Evolutionary conservation across 1,284 basidiomycete genomes (phyloP), one percentile per base, ranked within the genome.

Genomic region (Chiua sp.): DNA sequence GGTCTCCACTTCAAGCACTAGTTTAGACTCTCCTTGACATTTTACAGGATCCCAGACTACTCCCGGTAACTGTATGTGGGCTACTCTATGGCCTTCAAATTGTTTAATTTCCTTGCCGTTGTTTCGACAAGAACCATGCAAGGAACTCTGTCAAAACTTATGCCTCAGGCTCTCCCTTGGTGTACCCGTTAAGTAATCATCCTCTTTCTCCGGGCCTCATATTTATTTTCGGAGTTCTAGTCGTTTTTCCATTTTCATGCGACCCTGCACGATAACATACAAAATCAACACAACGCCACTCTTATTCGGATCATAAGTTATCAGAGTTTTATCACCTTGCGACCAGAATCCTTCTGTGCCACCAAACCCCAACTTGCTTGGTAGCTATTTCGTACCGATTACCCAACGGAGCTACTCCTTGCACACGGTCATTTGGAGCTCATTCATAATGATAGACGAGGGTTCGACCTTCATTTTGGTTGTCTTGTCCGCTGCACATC

Each of bases 341-440:
- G 26, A 48, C 56, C 48, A 49, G 55, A 67, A 67, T 35, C 22
- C 30, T 11, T 50, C 50, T 33, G 44, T 22, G 32, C 52, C 47
- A 28, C 55, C 51, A 44, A 49, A 37, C n/a, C 39, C 18, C 48
- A 49, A 49, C 35, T 33, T 44, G n/a, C 32, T 47, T 20, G 6
- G 8, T 44, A 11, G n/a, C 46, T 67, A 69, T 60, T 62, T 52
- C 62, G 57, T 59, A 61, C 59, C n/a, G 53, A 55, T 53, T 50
- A 59, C 56, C 49, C 26, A 11, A 47, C 30, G 23, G 49, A 47
- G 48, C 37, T 28, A 47, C 32, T 53, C 54, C 56, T 68, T 68
- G 51, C 67, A 42, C 71, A 72, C 69, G 69, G 30, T 68, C 69
- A 73, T 73, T 63, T 72, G 53, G 39, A 46, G 7, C 26, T 52